Base-by-base conservation (phyloP, 257 asterid species). In the Penstemon eatonii region DNA sequence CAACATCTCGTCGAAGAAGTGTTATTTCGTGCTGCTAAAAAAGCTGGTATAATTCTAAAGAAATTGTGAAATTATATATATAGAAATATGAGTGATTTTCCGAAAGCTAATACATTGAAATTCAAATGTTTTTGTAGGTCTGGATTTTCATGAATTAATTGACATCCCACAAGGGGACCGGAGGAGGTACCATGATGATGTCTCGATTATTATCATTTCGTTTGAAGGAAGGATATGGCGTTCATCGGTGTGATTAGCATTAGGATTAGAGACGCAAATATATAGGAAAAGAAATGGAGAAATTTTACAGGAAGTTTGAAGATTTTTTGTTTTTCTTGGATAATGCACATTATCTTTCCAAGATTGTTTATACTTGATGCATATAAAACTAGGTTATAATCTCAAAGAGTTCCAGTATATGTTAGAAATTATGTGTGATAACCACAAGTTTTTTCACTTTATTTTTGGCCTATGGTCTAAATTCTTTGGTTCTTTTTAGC, bases 151-250 rank as follows among this genome's bases (percentile, higher is more conserved):
- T 52, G 85, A 82, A 54, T 66, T 85, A 65, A 88, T 85, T 33
- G 91, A 85, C 67, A 82, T 85, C 51, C 88, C 88, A 4, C 91
- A 85, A 78, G 91, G 91, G 4, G 85, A 85, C 66, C 84, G 91
- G 12, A 66, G 91, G 67, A 85, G 68, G 73, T 85, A 85, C 79
- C 91, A 85, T 33, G 91, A 85, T 41, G 91, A 85, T 70, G 91
- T 85, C 56, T 85, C 91, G 5, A 67, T 85, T 9, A 85, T 85
- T 63, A 79, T 85, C 60, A 80, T 85, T 11, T 85, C 91, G 4
- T 79, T 85, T 38, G 91, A 85, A 80, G 88, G 91, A 79, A 80
- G 83, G 76, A 78, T 85, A 62, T 85, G 91, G 91, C 80, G 78
- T 43, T 85, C 88, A 44, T 82, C 83, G 5, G 75, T 78, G 75